Evolutionary conservation across 257 asterid genomes (phyloP).

Genomic region (Solanum tarijense): DNA sequence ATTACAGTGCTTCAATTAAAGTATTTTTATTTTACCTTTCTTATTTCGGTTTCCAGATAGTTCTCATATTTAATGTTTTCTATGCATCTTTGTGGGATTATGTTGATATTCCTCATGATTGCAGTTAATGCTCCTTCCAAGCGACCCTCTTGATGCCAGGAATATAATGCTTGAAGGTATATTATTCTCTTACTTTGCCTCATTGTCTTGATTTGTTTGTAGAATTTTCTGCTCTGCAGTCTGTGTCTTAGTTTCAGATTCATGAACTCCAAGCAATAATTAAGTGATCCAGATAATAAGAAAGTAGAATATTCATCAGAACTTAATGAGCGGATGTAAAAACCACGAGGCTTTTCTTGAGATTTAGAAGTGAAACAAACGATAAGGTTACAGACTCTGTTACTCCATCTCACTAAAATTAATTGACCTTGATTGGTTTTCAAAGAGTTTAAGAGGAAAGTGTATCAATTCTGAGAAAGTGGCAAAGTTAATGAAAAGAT

Average conservation of each 20-base stretch:
- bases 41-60: neutral
- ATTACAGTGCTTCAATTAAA: neutral
- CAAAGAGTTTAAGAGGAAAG: neutral
- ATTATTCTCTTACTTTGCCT: conserved; percentile 1
- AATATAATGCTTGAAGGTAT: conserved; percentile 97
- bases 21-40: neutral
- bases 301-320: neutral
- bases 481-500: neutral
- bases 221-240: neutral
- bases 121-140: conserved; percentile 78
- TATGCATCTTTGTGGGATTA: neutral
- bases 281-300: neutral
- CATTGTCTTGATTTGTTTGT: neutral
- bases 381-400: neutral
- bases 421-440: neutral
- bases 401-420: neutral
- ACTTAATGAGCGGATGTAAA: neutral
- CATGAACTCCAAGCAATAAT: neutral
- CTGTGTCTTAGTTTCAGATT: neutral
- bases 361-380: neutral
- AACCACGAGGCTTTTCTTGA: neutral
- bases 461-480: neutral
- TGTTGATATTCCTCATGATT: neutral
- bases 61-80: neutral
- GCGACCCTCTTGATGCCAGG: conserved; percentile 93